A percentile compares a stretch with the other conserved stretches of the same genome.
Conservation (phyloP, 768 basidiomycete genomes). For the Hebeloma cylindrosporum region DNA sequence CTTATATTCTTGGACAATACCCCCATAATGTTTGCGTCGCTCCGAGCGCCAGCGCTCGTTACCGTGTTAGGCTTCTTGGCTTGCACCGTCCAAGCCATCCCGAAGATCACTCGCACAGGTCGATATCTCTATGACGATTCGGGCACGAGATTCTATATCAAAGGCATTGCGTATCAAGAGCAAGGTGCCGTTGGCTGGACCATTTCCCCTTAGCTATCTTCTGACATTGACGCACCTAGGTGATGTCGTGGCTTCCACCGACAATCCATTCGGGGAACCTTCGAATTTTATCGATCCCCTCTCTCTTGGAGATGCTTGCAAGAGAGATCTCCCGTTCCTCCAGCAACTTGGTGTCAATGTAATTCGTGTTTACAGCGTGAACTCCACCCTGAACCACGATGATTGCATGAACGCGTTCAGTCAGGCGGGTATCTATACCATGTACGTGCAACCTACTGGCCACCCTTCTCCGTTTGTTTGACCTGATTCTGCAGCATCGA, state of each 20-base stretch:
- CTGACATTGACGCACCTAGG: constrained; percentile 32
- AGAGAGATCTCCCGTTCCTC: constrained; percentile 78
- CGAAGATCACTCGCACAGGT: constrained; percentile 66
- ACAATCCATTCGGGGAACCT: constrained; percentile 70
- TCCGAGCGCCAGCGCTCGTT: constrained; percentile 36
- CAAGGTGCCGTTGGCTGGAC: constrained; percentile 51
- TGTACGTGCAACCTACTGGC: constrained; percentile 50
- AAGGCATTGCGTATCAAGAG: constrained; percentile 82
- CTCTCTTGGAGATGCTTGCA: constrained; percentile 62
- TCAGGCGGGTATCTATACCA: constrained; percentile 81
- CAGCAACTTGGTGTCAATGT: constrained; percentile 77
- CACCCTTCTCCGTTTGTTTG: constrained; percentile 9
- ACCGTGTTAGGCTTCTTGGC: constrained; percentile 40
- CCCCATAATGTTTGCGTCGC: constrained; percentile 12
- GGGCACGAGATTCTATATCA: constrained; percentile 84
- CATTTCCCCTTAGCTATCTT: neutral
- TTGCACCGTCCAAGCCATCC: constrained; percentile 63
- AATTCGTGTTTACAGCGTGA: constrained; percentile 84
- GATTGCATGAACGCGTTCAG: constrained; percentile 79
- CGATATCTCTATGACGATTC: constrained; percentile 79
- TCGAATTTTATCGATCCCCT: constrained; percentile 81
- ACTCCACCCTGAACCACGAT: constrained; percentile 82
- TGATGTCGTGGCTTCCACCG: constrained; percentile 41
- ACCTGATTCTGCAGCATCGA: constrained; percentile 61
- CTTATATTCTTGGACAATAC: constrained; percentile 4